phyloP scores from a whole-genome alignment of 2,329 filamentous ascomycete species.

The Coniella lustricola region DNA sequence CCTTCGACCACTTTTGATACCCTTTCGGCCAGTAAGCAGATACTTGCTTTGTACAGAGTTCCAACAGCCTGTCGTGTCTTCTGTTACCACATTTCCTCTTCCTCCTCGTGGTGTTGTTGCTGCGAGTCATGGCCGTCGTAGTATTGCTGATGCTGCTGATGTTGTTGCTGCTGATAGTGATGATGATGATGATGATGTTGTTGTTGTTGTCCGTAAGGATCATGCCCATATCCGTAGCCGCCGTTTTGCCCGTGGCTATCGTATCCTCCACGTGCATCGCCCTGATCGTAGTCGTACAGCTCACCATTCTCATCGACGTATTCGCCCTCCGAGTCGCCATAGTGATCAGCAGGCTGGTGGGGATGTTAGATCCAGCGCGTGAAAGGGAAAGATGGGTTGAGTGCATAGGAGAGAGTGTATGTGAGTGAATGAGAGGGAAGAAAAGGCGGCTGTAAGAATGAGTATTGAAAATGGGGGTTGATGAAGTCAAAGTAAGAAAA shows the following conservation, averaged over 20 bases:
- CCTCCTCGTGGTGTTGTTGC: slow-evolving; percentile 16
- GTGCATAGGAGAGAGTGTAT: too few species aligned
- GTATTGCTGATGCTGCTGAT: slow-evolving; percentile 23
- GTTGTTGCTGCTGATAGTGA: slow-evolving; percentile 25
- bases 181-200: slow-evolving; percentile 24
- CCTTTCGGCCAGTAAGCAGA: not conserved
- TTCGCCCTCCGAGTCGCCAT: slow-evolving; percentile 24
- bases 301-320: slow-evolving; percentile 28
- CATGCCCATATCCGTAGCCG: slow-evolving; percentile 24
- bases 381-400: not conserved
- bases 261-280: slow-evolving; percentile 16
- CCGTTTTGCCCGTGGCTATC: slow-evolving; percentile 10
- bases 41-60: too few species aligned
- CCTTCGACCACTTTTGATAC: not conserved
- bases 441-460: too few species aligned
- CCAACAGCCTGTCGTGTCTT: too few species aligned
- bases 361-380: not conserved
- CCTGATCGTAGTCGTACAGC: slow-evolving; percentile 29
- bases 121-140: slow-evolving; percentile 17
- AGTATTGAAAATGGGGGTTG: too few species aligned
- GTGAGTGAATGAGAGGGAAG: not conserved
- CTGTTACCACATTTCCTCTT: slow-evolving; percentile 22
- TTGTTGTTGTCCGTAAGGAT: slow-evolving; percentile 26
- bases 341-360: slow-evolving; percentile 23
- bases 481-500: not conserved